Evolutionary conservation across 257 asterid species (phyloP), one percentile per base, ranked within the genome.

Genomic region (Penstemon newberryi): DNA sequence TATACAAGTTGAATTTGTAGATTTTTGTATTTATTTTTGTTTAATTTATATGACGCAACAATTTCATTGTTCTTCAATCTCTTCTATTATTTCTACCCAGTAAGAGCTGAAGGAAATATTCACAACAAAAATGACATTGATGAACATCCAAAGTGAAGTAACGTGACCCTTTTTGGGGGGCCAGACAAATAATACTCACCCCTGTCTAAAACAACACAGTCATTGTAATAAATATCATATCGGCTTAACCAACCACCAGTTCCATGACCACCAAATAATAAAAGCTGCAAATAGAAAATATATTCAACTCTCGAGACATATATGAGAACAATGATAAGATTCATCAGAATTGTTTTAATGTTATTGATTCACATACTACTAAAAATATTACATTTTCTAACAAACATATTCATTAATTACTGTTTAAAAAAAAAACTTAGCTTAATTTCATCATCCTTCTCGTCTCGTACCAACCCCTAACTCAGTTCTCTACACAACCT

Each of bases 241-340:
- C 97, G 96, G 84, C 97, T 94, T 86, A 94, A 76, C 97, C 99
- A 94, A 78, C 97, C 99, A 70, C 99, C 99, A 67, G 97, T 91
- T 74, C 91, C 96, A 77, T 94, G 99, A 78, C 99, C 99, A 75
- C 99, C 97, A 83, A 94, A 94, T 81, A 94, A 77, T 82, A 94
- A 58, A 73, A 91, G 95, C 99, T 94, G 96, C 78, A 83, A 73
- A 70, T 56, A 74, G 44, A 56, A 56, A 59, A 67, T 39, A 59
- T 37, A 42, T 56, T 8, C 36, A 10, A 56, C 43, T 40, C 37
- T 67, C 61, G 69, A 18, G 65, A 58, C 11, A 65, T 33, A 62
- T 15, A 58, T 42, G 50, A 75, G 71, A 33, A 44, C 46, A 46
- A 56, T 10, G 54, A 63, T 15, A 69, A 43, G 60, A 19, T 41